Percentiles rank a stretch among this genome's conserved stretches.
Conservation (phyloP, 2,329 filamentous ascomycete genomes). For the Emmonsia crescens region DNA sequence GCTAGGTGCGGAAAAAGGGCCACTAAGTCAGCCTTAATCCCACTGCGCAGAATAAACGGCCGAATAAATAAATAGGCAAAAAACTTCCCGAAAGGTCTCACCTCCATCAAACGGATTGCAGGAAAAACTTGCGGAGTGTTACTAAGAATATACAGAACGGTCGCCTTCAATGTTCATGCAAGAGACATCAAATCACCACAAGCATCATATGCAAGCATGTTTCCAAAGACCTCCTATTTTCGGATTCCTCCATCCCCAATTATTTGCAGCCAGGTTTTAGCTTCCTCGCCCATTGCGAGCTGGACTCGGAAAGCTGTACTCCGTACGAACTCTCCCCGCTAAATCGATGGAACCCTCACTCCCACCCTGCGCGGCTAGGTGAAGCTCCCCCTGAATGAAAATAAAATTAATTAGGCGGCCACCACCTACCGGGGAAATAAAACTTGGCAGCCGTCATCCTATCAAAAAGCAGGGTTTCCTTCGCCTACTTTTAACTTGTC, state of each 20-base stretch:
- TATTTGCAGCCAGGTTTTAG: too few relatives aligned
- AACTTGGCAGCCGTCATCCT: not conserved
- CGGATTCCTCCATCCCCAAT: too few relatives aligned
- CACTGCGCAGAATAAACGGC: not conserved
- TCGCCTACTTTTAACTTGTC: too few relatives aligned
- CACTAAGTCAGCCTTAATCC: not conserved
- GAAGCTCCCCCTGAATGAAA: not conserved
- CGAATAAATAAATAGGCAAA: not conserved
- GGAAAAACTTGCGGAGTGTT: too few relatives aligned
- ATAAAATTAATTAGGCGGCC: not conserved
- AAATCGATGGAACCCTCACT: not conserved
- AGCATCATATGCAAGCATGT: too few relatives aligned
- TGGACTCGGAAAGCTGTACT: not conserved
- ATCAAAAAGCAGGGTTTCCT: not conserved
- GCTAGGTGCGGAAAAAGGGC: not conserved
- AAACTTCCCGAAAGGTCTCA: not conserved
- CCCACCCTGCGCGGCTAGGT: not conserved
- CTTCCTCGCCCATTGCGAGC: too few relatives aligned
- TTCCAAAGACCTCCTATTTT: too few relatives aligned
- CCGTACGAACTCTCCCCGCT: not conserved
- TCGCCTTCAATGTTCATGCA: too few relatives aligned
- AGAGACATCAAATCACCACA: too few relatives aligned
- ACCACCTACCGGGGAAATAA: not conserved
- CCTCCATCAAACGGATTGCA: not conserved
- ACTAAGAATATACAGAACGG: too few relatives aligned